Conservation (phyloP, 225 moss, liverwort and hornwort genomes). For the Climacium dendroides region DNA sequence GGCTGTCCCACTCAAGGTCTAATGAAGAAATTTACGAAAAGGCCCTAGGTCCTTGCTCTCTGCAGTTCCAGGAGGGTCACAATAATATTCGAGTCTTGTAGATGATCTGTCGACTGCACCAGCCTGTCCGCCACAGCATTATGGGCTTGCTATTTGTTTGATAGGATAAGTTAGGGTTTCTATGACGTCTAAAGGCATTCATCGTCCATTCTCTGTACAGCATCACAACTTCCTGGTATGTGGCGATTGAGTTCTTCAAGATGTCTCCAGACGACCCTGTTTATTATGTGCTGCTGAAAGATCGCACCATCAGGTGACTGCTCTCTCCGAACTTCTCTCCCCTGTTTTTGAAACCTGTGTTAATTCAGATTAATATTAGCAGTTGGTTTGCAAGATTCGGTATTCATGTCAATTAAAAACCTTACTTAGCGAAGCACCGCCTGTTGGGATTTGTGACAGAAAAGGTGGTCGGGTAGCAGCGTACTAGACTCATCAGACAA, state of each 20-base stretch:
- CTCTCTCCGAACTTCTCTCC: neutral
- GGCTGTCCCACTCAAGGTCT: neutral
- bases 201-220: slow-evolving; percentile 23
- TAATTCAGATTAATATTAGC: neutral
- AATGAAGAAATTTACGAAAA: neutral
- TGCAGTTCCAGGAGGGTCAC: neutral
- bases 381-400: neutral
- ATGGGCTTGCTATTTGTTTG: neutral
- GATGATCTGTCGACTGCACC: neutral
- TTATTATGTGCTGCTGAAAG: slow-evolving; percentile 70
- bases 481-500: slow-evolving; percentile 18
- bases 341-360: neutral
- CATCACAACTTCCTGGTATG: slow-evolving; percentile 59
- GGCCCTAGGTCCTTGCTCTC: neutral
- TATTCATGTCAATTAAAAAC: neutral
- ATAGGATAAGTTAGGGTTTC: neutral
- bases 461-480: slow-evolving; percentile 46
- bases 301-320: slow-evolving; percentile 53
- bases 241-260: slow-evolving; percentile 80
- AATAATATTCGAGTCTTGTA: neutral
- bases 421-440: neutral
- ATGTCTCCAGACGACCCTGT: slow-evolving; percentile 67
- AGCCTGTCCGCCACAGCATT: neutral
- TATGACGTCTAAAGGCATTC: neutral
- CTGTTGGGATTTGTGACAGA: slow-evolving; percentile 31